phyloP scores from a whole-genome alignment of 73 alveolate genomes.

The Tetrahymena borealis region DNA sequence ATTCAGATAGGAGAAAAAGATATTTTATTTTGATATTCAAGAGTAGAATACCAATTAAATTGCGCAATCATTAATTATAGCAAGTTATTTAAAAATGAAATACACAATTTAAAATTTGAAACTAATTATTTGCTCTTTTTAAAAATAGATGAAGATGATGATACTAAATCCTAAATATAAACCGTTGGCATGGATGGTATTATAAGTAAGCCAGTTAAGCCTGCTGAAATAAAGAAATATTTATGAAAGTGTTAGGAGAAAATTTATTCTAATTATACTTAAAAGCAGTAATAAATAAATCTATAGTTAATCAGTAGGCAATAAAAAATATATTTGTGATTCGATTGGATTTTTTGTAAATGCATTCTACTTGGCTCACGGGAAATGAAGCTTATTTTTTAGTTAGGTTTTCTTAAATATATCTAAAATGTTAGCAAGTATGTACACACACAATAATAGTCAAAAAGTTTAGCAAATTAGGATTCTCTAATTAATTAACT shows the following conservation, averaged over 20 bases:
- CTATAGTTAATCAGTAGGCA: background rate
- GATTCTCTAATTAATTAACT: too few species aligned
- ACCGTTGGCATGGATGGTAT: background rate
- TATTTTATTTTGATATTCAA: too few species aligned
- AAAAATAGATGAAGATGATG: background rate
- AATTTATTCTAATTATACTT: background rate
- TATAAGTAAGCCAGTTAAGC: background rate
- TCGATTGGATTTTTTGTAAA: too few species aligned
- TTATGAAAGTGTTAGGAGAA: background rate
- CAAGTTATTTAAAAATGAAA: background rate
- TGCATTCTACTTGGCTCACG: too few species aligned
- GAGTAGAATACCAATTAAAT: too few species aligned
- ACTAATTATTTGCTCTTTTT: background rate
- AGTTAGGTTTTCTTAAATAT: too few species aligned
- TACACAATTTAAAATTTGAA: background rate
- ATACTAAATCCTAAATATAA: background rate
- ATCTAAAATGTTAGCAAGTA: too few species aligned
- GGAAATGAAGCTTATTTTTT: too few species aligned
- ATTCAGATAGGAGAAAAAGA: too few species aligned
- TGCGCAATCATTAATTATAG: too few species aligned
- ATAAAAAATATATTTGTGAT: background rate
- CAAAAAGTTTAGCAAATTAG: too few species aligned
- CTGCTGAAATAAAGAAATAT: background rate
- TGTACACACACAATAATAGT: too few species aligned
- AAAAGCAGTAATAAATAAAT: background rate